Conservation (phyloP, 2,329 filamentous ascomycete species). For the Coniosporium tulheliwenetii region DNA sequence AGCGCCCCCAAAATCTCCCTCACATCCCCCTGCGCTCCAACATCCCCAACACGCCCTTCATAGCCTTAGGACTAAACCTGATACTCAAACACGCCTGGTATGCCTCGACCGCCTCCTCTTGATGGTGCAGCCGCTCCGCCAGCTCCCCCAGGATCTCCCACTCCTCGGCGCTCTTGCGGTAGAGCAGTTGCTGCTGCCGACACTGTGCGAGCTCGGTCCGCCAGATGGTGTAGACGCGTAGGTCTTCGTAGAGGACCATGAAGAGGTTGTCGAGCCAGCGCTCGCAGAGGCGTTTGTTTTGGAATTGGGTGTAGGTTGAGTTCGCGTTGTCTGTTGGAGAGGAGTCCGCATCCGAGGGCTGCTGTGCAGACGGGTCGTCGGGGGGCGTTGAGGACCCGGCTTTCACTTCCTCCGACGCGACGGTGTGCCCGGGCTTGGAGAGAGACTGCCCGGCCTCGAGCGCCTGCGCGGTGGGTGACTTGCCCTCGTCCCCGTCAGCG, state of each 20-base stretch:
- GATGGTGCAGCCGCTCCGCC: conserved; percentile 82
- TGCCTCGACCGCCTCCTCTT: conserved; percentile 81
- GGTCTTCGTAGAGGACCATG: conserved; percentile 97
- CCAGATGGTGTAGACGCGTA: conserved; percentile 98
- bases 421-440: conserved; percentile 66
- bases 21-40: conserved; percentile 65
- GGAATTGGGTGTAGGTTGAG: conserved; percentile 72
- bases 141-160: conserved; percentile 96
- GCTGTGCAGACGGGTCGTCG: not conserved
- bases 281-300: conserved; percentile 93
- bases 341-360: not conserved
- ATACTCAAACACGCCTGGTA: conserved; percentile 77
- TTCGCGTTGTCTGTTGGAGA: conserved; percentile 39
- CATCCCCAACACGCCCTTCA: conserved; percentile 67
- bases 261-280: conserved; percentile 97
- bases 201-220: conserved; percentile 95
- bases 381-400: conserved; percentile 48
- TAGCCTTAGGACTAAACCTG: conserved; percentile 84
- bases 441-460: conserved; percentile 28
- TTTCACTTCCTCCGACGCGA: conserved; percentile 63
- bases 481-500: too few relatives aligned
- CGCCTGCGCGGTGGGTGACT: conserved; percentile 1
- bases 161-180: conserved; percentile 92
- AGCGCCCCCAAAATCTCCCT: conserved; percentile 70
- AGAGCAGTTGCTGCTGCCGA: conserved; percentile 80